These are phyloP conservation scores for Linnemannia hyalina DNA, from an alignment of 192 early-diverging fungal genomes.

Conservation along the genomic window DNA sequence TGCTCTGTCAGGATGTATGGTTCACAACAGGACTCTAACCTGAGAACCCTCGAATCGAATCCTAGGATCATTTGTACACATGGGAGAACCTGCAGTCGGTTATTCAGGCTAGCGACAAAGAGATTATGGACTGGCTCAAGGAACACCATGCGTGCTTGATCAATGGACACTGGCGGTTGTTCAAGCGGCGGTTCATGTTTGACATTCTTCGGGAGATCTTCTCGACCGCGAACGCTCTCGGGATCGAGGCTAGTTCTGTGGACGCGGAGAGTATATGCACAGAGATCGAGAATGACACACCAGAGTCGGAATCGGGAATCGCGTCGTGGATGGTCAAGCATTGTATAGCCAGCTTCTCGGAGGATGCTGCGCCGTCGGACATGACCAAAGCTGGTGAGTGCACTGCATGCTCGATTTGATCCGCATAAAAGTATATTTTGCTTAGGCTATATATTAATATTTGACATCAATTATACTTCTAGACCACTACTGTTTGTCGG, in stretches of 20 bases:
- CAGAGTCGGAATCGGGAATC: slow-evolving; percentile 28
- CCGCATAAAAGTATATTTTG: no score
- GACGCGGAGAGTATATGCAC: slow-evolving; percentile 14
- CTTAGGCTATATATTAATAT: neutral
- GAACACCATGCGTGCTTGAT: slow-evolving; percentile 54
- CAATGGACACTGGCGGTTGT: slow-evolving; percentile 44
- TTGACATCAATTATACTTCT: neutral
- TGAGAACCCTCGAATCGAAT: neutral
- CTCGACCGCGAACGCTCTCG: slow-evolving; percentile 24
- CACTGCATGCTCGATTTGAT: neutral
- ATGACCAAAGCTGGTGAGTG: neutral
- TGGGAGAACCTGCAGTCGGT: slow-evolving; percentile 50
- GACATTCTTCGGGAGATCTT: slow-evolving; percentile 49
- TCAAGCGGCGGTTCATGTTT: slow-evolving; percentile 44
- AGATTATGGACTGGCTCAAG: slow-evolving; percentile 57
- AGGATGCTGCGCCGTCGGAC: neutral
- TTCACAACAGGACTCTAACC: neutral
- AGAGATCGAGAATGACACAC: slow-evolving; percentile 6
- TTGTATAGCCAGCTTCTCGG: slow-evolving; percentile 36
- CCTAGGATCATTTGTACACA: slow-evolving; percentile 50
- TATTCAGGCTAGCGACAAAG: slow-evolving; percentile 64
- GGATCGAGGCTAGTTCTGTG: slow-evolving; percentile 18
- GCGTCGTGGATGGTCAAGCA: slow-evolving; percentile 49
- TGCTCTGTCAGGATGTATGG: no score
- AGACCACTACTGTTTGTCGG: slow-evolving; percentile 27